Conservation (phyloP, 2,329 filamentous ascomycete genomes). For the Sarocladiaceae sp. region DNA sequence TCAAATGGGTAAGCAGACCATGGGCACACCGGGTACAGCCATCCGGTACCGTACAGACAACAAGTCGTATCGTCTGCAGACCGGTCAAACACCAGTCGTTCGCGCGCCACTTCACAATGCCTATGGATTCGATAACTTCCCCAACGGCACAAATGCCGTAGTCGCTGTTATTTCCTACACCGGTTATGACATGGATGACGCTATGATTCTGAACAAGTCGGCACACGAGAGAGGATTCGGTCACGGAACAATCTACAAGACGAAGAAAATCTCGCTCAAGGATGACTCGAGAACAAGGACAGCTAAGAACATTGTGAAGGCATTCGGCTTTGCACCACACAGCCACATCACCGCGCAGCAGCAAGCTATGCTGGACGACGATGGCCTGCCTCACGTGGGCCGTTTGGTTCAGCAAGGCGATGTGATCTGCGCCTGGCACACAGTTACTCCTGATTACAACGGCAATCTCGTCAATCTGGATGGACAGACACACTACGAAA, state of each 20-base stretch:
- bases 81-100: slow-evolving; percentile 91
- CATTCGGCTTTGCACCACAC: slow-evolving; percentile 86
- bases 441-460: slow-evolving; percentile 71
- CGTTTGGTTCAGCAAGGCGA: slow-evolving; percentile 73
- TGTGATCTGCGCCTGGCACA: slow-evolving; percentile 83
- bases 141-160: slow-evolving; percentile 90
- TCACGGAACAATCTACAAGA: slow-evolving; percentile 96
- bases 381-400: slow-evolving; percentile 80
- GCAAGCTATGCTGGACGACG: slow-evolving; percentile 71
- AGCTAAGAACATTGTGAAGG: slow-evolving; percentile 64
- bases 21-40: slow-evolving; percentile 90
- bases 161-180: slow-evolving; percentile 98
- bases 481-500: slow-evolving; percentile 77
- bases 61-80: slow-evolving; percentile 92
- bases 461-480: slow-evolving; percentile 80
- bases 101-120: slow-evolving; percentile 88
- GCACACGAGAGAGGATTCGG: slow-evolving; percentile 93
- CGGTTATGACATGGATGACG: slow-evolving; percentile 99
- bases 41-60: slow-evolving; percentile 88
- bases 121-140: slow-evolving; percentile 97
- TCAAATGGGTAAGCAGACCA: slow-evolving; percentile 99
- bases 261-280: slow-evolving; percentile 81
- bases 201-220: slow-evolving; percentile 98
- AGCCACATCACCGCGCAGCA: slow-evolving; percentile 64
- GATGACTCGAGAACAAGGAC: slow-evolving; percentile 66